Percentiles rank a stretch among this genome's conserved stretches.
phyloP scores from a whole-genome alignment of 768 basidiomycete species.

The Fibroporia radiculosa region DNA sequence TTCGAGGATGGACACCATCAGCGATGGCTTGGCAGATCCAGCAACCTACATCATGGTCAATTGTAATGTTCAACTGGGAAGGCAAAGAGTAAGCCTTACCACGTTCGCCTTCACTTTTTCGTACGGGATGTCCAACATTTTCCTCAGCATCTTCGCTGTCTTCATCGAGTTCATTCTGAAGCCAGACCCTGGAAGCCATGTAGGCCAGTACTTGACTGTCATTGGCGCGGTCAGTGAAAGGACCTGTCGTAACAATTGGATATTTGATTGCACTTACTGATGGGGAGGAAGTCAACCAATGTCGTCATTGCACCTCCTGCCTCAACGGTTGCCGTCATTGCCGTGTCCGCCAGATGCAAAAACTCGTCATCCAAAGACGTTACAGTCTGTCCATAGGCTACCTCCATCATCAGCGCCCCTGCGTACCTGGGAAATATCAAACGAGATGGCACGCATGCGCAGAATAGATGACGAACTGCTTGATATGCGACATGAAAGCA shows the following conservation, averaged over 20 bases:
- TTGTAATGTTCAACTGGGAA: neutral
- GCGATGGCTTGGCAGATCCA: constrained; percentile 14
- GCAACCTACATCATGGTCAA: constrained; percentile 4
- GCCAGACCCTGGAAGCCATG: constrained; percentile 13
- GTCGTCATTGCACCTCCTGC: constrained; percentile 12
- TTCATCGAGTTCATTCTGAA: constrained; percentile 10
- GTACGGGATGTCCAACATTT: constrained; percentile 3
- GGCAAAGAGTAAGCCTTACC: constrained; percentile 2
- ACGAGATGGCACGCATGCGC: neutral
- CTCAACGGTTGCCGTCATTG: constrained; percentile 5
- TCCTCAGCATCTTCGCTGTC: neutral
- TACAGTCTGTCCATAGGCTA: constrained; percentile 25
- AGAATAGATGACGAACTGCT: neutral
- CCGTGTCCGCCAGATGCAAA: constrained; percentile 14
- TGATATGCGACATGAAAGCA: constrained; percentile 9
- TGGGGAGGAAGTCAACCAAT: constrained; percentile 18
- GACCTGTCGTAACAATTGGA: neutral
- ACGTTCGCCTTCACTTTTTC: constrained; percentile 10
- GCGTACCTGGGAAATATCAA: constrained; percentile 17
- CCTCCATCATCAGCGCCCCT: constrained; percentile 23
- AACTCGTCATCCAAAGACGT: constrained; percentile 22
- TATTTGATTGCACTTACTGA: constrained; percentile 7
- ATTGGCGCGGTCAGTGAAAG: neutral
- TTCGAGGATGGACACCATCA: constrained; percentile 14
- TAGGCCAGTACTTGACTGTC: constrained; percentile 11